A percentile compares a stretch with the other conserved stretches of the same genome.
phyloP scores from a whole-genome alignment of 805 yeast species.

The Metschnikowia vanudenii region DNA sequence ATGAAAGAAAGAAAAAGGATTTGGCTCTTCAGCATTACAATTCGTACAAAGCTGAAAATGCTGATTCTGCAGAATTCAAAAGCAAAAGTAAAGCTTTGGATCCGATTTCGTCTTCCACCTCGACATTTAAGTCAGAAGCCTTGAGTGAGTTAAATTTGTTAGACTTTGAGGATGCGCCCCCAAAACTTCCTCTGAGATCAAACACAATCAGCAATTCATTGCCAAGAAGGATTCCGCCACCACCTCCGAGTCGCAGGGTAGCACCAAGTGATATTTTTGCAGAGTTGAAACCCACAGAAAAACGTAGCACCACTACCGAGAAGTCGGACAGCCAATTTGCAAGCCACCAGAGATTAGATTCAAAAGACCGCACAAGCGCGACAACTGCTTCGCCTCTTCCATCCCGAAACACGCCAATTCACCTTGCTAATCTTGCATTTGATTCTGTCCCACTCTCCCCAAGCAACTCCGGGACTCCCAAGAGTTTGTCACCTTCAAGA shows the following conservation, averaged over 20 bases:
- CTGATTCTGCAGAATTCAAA: constrained; percentile 12
- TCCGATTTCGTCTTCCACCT: constrained; percentile 7
- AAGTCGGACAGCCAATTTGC: not conserved
- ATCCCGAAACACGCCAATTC: constrained; percentile 8
- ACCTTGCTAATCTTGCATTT: constrained; percentile 28
- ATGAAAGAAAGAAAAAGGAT: constrained; percentile 36
- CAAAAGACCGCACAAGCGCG: constrained; percentile 10
- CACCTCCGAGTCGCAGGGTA: constrained; percentile 27
- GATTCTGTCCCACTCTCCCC: constrained; percentile 41
- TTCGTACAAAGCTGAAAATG: constrained; percentile 31
- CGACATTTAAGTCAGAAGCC: constrained; percentile 27
- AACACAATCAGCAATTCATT: constrained; percentile 10
- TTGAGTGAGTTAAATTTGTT: constrained; percentile 38
- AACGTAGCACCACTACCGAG: not conserved
- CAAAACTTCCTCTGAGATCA: constrained; percentile 25
- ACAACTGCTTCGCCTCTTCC: constrained; percentile 12
- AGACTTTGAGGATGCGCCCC: constrained; percentile 27
- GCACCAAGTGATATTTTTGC: not conserved
- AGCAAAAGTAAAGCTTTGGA: constrained; percentile 12
- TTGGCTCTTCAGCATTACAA: constrained; percentile 31
- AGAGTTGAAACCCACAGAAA: constrained; percentile 1
- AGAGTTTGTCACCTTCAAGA: constrained; percentile 15
- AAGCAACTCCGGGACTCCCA: constrained; percentile 30
- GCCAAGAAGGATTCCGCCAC: constrained; percentile 33
- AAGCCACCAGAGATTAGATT: not conserved